Evolutionary conservation across 1,139 yeast species (phyloP), one percentile per base, ranked within the genome.

Genomic region (Scheffersomyces insectosa): DNA sequence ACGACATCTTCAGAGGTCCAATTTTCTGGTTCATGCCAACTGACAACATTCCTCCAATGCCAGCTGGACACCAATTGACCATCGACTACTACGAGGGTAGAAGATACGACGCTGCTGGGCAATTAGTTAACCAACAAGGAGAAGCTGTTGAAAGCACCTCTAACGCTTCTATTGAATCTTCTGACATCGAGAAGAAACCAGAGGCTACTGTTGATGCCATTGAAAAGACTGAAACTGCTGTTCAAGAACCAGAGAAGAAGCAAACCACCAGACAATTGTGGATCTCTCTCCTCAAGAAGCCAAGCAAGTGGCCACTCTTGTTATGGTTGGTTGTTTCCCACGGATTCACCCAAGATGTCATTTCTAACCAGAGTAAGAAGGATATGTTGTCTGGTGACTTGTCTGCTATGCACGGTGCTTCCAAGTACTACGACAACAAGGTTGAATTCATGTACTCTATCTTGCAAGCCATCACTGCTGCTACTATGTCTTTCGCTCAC

Each of bases 401-500:
- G 41, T 63, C 68, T 41, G 66, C 60, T 31, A 68, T 83, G 73
- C 88, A 84, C 62, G 52, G 72, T 20, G 68, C 72, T 43, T 80
- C 90, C 49, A 82, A 80, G 63, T 80, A 77, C 59, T 85, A 85
- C 64, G 88, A 84, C 62, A 82, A 81, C 75, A 81, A 82, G 65
- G 71, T 83, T 47, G 95, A 85, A 65, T 84, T 76, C 63, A 67
- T 85, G 54, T 85, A 80, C 65, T 82, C 93, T 4, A 70, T 85
- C 52, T 70, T 84, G 46, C 95, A 85, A 66, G 85, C 82, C 41
- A 67, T 85, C 48, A 85, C 91, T 42, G 91, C 95, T 16, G 78
- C 84, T 56, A 85, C 90, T 48, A 85, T 85, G 84, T 84, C 91
- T 4, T 84, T 85, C 63, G 88, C 91, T 13, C 95, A 85, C 58